Conservation (phyloP, 2,329 filamentous ascomycete species). For the Penicillium sp. region DNA sequence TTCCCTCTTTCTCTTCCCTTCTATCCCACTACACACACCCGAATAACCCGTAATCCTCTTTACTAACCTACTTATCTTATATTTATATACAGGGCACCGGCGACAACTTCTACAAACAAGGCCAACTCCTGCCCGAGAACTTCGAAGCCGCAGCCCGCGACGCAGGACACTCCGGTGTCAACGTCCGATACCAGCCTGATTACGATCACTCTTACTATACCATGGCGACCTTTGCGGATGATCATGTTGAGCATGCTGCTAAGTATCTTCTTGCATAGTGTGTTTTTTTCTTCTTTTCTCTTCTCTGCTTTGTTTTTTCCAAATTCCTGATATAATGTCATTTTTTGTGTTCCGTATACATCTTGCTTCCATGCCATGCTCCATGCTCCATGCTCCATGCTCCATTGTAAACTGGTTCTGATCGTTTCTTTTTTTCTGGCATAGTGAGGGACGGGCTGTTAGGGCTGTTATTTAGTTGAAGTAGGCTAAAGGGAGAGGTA, state of each 20-base stretch:
- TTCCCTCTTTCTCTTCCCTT: no score
- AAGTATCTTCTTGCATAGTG: slow-evolving; percentile 69
- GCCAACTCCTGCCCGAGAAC: slow-evolving; percentile 91
- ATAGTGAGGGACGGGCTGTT: slow-evolving; percentile 17
- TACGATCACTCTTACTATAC: slow-evolving; percentile 99
- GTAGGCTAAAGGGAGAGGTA: no score
- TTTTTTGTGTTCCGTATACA: not conserved
- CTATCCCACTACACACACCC: no score
- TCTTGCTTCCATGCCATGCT: no score
- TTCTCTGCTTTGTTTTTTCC: slow-evolving; percentile 4
- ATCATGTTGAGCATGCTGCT: slow-evolving; percentile 87
- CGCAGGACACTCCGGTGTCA: slow-evolving; percentile 66
- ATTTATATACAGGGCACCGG: slow-evolving; percentile 74
- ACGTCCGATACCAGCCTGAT: slow-evolving; percentile 77
- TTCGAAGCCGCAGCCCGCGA: slow-evolving; percentile 75
- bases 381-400: no score
- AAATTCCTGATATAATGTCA: not conserved
- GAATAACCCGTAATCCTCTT: no score
- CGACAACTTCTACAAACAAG: slow-evolving; percentile 95
- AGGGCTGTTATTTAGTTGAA: slow-evolving; percentile 7
- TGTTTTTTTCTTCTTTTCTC: slow-evolving; percentile 25
- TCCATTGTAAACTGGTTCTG: slow-evolving; percentile 13
- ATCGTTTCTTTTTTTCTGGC: slow-evolving; percentile 8
- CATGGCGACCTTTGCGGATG: slow-evolving; percentile 83
- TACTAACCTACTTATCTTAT: no score